Evolutionary conservation across 73 alveolate species (phyloP).

Genomic region (Blepharisma japonicum): DNA sequence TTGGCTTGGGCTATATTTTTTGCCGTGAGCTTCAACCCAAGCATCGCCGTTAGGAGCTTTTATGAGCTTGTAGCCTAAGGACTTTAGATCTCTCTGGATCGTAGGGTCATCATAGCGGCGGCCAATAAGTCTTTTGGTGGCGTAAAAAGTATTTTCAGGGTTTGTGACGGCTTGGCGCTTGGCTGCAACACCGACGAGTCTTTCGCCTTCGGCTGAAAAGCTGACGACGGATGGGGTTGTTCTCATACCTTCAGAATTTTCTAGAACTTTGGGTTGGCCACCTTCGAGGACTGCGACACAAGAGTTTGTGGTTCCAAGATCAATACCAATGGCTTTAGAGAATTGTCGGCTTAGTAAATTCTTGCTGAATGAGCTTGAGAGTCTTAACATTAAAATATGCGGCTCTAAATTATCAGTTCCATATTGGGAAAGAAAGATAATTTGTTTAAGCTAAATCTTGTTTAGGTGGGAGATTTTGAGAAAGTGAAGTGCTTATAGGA

Average conservation of each 20-base stretch:
- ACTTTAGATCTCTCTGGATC: conserved; percentile 75
- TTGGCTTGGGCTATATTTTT: conserved; percentile 60
- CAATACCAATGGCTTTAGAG: conserved; percentile 91
- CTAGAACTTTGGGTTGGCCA: conserved; percentile 88
- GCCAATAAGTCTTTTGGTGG: conserved; percentile 92
- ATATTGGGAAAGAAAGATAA: neutral
- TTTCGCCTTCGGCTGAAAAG: conserved; percentile 79
- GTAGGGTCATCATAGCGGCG: conserved; percentile 82
- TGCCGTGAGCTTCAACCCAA: conserved; percentile 82
- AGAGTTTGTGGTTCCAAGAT: conserved; percentile 98
- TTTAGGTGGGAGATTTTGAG: too few species aligned
- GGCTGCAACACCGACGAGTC: conserved; percentile 90
- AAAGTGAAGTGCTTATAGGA: too few species aligned
- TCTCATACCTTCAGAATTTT: conserved; percentile 95
- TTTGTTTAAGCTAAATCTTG: too few species aligned
- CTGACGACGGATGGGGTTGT: conserved; percentile 98
- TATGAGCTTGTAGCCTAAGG: conserved; percentile 72
- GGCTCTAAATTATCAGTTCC: neutral
- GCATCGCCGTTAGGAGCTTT: conserved; percentile 86
- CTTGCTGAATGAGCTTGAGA: neutral
- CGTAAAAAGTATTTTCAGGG: conserved; percentile 90
- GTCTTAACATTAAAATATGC: conserved; percentile 20
- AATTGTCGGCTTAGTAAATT: neutral
- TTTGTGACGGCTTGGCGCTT: conserved; percentile 90
- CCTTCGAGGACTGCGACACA: conserved; percentile 97